A percentile compares a stretch with the other conserved stretches of the same genome.
These are phyloP conservation scores for Thalassiosira mediterranea DNA, from an alignment of 352 stramenopile species.

Conservation along the genomic window DNA sequence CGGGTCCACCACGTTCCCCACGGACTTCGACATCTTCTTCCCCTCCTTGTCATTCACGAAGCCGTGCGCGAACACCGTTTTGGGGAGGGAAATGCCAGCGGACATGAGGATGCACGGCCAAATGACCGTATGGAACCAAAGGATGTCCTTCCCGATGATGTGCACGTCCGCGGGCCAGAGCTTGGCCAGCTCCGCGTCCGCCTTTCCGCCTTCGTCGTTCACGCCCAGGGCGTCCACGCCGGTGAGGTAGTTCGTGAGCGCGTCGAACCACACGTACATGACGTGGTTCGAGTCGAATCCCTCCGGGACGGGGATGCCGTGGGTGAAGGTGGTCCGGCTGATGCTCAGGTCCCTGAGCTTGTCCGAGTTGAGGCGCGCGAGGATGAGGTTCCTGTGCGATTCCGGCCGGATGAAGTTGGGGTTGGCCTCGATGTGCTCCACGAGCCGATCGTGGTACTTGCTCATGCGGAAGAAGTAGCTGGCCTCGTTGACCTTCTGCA, in stretches of 20 bases:
- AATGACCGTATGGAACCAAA: slow-evolving; percentile 99
- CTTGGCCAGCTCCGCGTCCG: slow-evolving; percentile 54
- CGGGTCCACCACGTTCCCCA: slow-evolving; percentile 98
- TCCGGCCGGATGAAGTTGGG: slow-evolving; percentile 96
- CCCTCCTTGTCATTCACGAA: slow-evolving; percentile 97
- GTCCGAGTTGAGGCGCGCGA: slow-evolving; percentile 91
- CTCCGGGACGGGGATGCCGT: slow-evolving; percentile 94
- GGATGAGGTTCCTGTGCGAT: slow-evolving; percentile 92
- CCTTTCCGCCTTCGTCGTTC: slow-evolving; percentile 46
- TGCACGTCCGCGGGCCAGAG: slow-evolving; percentile 89
- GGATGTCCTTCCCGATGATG: slow-evolving; percentile 99
- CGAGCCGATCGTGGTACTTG: slow-evolving; percentile 94
- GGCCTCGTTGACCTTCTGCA: slow-evolving; percentile 97
- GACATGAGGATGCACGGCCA: slow-evolving; percentile 99
- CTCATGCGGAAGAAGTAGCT: slow-evolving; percentile 99
- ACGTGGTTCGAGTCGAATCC: slow-evolving; percentile 93
- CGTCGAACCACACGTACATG: slow-evolving; percentile 99
- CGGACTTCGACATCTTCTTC: slow-evolving; percentile 99
- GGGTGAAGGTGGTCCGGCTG: slow-evolving; percentile 95
- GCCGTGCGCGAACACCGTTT: slow-evolving; percentile 97
- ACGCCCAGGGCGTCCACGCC: slow-evolving; percentile 82
- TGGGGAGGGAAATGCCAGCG: slow-evolving; percentile 92
- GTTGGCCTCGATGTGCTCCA: slow-evolving; percentile 94
- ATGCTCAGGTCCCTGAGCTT: slow-evolving; percentile 95
- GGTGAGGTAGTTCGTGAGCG: slow-evolving; percentile 98